phyloP scores from a whole-genome alignment of 179 eudicot genomes.

The Gypsophila paniculata region DNA sequence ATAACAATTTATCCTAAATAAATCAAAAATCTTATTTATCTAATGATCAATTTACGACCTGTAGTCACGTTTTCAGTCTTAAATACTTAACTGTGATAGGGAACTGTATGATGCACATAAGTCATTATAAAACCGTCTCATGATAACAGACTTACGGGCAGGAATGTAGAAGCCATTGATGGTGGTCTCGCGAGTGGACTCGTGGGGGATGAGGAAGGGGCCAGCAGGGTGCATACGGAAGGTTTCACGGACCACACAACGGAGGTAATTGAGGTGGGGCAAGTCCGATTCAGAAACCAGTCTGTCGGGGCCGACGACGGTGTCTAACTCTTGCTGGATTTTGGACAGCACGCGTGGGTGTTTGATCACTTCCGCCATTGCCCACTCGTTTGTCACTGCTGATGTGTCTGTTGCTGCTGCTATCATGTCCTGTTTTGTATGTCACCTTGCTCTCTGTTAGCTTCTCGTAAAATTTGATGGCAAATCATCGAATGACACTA shows the following conservation, averaged over 20 bases:
- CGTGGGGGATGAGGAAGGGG: slow-evolving; percentile 91
- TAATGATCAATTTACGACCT: too few relatives aligned
- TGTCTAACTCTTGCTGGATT: slow-evolving; percentile 77
- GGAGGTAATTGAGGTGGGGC: slow-evolving; percentile 66
- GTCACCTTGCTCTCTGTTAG: too few relatives aligned
- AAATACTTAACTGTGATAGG: background rate
- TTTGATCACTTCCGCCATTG: slow-evolving; percentile 91
- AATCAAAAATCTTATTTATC: too few relatives aligned
- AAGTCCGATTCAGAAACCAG: slow-evolving; percentile 75
- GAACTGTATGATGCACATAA: too few relatives aligned
- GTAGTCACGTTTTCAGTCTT: too few relatives aligned
- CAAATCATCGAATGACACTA: too few relatives aligned
- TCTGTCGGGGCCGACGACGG: slow-evolving; percentile 55
- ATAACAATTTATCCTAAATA: too few relatives aligned
- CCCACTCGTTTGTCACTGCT: slow-evolving; percentile 98
- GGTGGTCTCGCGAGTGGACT: slow-evolving; percentile 57
- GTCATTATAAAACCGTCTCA: background rate
- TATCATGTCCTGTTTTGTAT: slow-evolving; percentile 71
- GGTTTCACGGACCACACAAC: slow-evolving; percentile 85
- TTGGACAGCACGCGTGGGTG: slow-evolving; percentile 65
- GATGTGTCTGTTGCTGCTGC: slow-evolving; percentile 98
- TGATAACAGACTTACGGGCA: background rate
- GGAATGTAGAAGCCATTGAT: slow-evolving; percentile 89
- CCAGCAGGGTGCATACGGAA: slow-evolving; percentile 97
- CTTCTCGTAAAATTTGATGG: too few relatives aligned